Evolutionary conservation across 2,329 filamentous ascomycete species (phyloP), one percentile per base, ranked within the genome.

Genomic region (Hymenoscyphus infarciens): DNA sequence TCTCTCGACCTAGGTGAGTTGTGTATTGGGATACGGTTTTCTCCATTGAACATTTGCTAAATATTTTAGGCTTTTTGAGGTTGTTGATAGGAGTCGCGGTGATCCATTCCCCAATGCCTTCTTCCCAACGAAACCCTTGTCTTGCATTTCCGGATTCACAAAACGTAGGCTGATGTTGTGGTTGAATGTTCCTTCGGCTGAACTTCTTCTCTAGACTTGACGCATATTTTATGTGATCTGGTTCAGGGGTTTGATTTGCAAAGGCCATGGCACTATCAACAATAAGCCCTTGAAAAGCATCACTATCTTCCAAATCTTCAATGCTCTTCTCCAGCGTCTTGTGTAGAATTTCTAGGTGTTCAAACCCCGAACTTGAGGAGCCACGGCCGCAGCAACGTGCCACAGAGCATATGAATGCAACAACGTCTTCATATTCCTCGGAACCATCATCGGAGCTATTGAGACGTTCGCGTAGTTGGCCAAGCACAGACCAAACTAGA

Each of bases 41-140:
- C 25, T 8, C 25, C 25, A 55, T 11, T 55, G 53, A 31, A 55
- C 16, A 31, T 16, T 15, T 55, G 53, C 25, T 33, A 16, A 55
- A 31, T 2, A n/a, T 29, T 7, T n/a, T 29, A 6, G 27, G 4
- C n/a, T 55, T 29, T 33, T 69, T 72, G 59, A 62, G 39, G 56
- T 72, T 70, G 53, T 66, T 64, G 31, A 68, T 72, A 31, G 82
- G 82, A 54, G 80, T 83, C 45, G 74, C 76, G 19, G 77, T 80
- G 58, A 85, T 78, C 82, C 82, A 85, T 71, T 84, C 82, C 39
- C 80, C 78, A 69, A 85, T 83, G 54, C 78, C 80, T 68, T 83
- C 81, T 69, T 84, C 82, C 82, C 82, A 85, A 35, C 79, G 73
- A 72, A 77, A 83, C 70, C 70, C 70, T 22, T 49, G 19, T 49